Percentiles rank a stretch among this genome's conserved stretches.
phyloP scores from a whole-genome alignment of 345 rosid species.

The Linum tenue region DNA sequence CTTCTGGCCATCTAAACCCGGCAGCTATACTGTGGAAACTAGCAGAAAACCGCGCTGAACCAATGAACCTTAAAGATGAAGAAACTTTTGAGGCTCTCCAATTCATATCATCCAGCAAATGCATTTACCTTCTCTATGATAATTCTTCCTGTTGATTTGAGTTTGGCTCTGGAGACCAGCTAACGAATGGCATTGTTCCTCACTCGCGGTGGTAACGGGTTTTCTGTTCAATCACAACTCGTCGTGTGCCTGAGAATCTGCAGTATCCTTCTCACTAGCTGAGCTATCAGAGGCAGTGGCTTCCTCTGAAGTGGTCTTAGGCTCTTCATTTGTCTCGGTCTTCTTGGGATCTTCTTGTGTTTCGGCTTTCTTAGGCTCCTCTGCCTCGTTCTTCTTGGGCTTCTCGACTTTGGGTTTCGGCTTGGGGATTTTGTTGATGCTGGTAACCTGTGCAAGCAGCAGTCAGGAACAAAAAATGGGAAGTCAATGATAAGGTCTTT shows the following conservation, averaged over 20 bases:
- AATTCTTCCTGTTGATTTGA: too few relatives aligned
- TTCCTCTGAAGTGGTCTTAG: conserved; percentile 14
- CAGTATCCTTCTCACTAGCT: conserved; percentile 13
- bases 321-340: conserved; percentile 18
- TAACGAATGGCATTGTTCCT: too few relatives aligned
- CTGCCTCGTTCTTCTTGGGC: conserved; percentile 50
- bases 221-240: conserved; percentile 39
- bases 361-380: conserved; percentile 23
- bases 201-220: too few relatives aligned
- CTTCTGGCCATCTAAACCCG: too few relatives aligned
- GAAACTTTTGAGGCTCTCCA: too few relatives aligned
- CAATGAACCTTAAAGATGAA: too few relatives aligned
- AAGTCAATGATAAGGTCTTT: not conserved
- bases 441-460: conserved; percentile 36
- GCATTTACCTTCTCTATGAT: too few relatives aligned
- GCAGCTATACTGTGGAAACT: too few relatives aligned
- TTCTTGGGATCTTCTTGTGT: conserved; percentile 21
- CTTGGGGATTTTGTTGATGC: conserved; percentile 64
- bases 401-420: conserved; percentile 87
- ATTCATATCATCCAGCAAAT: too few relatives aligned
- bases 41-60: too few relatives aligned
- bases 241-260: conserved; percentile 39
- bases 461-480: not conserved
- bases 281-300: not conserved
- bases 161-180: too few relatives aligned